Percentiles rank a stretch among this genome's conserved stretches.
Evolutionary conservation across 495 filamentous ascomycete genomes (phyloP).

Genomic region (Ascobolus immersus): DNA sequence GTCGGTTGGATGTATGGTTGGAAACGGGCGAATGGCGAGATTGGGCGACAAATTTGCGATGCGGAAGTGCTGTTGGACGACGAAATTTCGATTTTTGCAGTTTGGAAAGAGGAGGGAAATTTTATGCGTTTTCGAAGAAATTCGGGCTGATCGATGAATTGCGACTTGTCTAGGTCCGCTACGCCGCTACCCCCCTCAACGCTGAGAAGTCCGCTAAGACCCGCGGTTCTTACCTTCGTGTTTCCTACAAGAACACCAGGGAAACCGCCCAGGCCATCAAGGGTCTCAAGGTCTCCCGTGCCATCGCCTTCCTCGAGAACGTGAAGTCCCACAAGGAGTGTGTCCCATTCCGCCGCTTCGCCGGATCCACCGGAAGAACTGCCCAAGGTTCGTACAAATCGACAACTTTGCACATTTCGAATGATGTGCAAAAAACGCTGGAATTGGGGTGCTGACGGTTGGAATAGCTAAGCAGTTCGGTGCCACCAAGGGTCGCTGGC

Average conservation of each 20-base stretch:
- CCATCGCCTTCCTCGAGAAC: slow-evolving; percentile 85
- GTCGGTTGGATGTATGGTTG: too few species aligned
- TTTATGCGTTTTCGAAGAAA: too few species aligned
- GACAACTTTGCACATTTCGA: slow-evolving; percentile 4
- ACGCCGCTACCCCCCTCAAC: slow-evolving; percentile 76
- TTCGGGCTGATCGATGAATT: too few species aligned
- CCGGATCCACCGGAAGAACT: slow-evolving; percentile 73
- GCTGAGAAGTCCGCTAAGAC: slow-evolving; percentile 83
- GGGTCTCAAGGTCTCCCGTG: slow-evolving; percentile 93
- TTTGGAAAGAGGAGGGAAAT: too few species aligned
- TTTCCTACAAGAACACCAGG: slow-evolving; percentile 98
- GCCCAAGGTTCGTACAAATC: slow-evolving; percentile 87
- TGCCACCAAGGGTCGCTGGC: slow-evolving; percentile 92
- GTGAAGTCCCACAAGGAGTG: slow-evolving; percentile 85
- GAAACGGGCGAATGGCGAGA: too few species aligned
- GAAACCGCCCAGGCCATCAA: slow-evolving; percentile 98
- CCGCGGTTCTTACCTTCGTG: slow-evolving; percentile 92
- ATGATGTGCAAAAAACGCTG: background rate
- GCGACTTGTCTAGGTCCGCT: slow-evolving; percentile 93
- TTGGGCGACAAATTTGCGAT: too few species aligned
- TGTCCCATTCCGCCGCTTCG: slow-evolving; percentile 88
- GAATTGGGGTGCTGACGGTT: background rate
- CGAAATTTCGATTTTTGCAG: too few species aligned
- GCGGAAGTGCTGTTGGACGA: too few species aligned
- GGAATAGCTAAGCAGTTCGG: slow-evolving; percentile 84